phyloP scores from a whole-genome alignment of 1,284 basidiomycete genomes.

The Ustilago shanxiensis region DNA sequence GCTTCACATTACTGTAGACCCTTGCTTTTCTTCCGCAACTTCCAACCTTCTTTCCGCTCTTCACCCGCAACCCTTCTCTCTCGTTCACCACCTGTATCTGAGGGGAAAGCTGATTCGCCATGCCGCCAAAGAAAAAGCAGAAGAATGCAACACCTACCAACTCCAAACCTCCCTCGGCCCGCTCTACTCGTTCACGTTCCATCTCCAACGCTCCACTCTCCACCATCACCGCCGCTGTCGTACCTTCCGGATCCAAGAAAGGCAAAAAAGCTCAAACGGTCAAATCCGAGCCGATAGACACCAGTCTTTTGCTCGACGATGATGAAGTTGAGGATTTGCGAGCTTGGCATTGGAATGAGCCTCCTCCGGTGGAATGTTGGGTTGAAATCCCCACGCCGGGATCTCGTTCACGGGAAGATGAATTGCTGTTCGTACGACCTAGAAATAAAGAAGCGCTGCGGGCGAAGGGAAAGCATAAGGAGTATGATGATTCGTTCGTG shows the following conservation, averaged over 20 bases:
- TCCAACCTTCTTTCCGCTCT: neutral
- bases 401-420: slow-evolving; percentile 12
- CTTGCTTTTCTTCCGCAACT: neutral
- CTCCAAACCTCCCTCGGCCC: slow-evolving; percentile 9
- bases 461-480: slow-evolving; percentile 21
- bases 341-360: slow-evolving; percentile 10
- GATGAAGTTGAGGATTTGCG: neutral
- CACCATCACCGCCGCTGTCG: neutral
- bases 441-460: slow-evolving; percentile 2
- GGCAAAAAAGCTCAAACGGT: neutral
- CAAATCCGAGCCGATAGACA: slow-evolving; percentile 5
- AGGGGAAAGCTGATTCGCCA: neutral
- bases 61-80: no score
- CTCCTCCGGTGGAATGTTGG: slow-evolving; percentile 18
- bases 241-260: neutral
- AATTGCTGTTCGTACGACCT: slow-evolving; percentile 25
- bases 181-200: slow-evolving; percentile 34
- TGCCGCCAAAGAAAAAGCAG: slow-evolving; percentile 30
- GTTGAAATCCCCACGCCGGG: slow-evolving; percentile 18
- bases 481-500: slow-evolving; percentile 6
- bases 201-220: slow-evolving; percentile 9
- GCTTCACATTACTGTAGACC: neutral
- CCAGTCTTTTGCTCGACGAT: neutral
- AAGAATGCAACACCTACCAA: slow-evolving; percentile 4
- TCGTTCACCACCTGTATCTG: neutral